Evolutionary conservation across 2,329 filamentous ascomycete genomes (phyloP), one percentile per base, ranked within the genome.

Genomic region (Pyricularia sp.): DNA sequence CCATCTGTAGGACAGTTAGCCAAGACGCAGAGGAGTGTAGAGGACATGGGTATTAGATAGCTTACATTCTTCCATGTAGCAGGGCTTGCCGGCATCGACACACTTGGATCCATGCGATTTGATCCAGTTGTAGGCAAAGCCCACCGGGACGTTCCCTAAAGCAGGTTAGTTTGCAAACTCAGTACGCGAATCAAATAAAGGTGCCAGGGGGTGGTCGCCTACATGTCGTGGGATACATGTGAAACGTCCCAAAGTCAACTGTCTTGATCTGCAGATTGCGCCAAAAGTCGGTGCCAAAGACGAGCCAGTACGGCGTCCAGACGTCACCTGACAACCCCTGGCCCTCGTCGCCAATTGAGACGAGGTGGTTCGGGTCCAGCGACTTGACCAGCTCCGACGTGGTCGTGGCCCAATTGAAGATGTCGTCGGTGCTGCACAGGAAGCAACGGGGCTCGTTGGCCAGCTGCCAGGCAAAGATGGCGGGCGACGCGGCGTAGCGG

Each of bases 311-410:
- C 1, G 74, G 74, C 1, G 73, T 72, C 31, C 69, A 61, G 67
- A 64, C 66, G 50, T 69, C 66, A 65, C 70, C 71, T 5, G 73
- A 73, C 2, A 77, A 64, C 1, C 76, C 76, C 36, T 77, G 77
- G 1, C 79, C 79, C 69, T 81, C 88, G 71, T 90, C 88, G 20
- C 88, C 88, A 25, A 88, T 81, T 0, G 84, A 84, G 59, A 90
- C 87, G 81, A 90, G 84, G 75, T 90, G 88, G 65, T 82, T 75
- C 1, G 81, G 72, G 73, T 90, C 88, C 6, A 90, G 77, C 3
- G 80, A 83, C 75, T 90, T 89, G 75, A 91, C 85, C 72, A 88
- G 90, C 10, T 80, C 77, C 30, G 85, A 87, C 14, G 83, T 87
- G 14, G 79, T 77, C 12, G 80, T 77, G 25, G 86, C 85, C 88